phyloP scores from a whole-genome alignment of 2,329 filamentous ascomycete genomes.

The Thelonectria discophora region DNA sequence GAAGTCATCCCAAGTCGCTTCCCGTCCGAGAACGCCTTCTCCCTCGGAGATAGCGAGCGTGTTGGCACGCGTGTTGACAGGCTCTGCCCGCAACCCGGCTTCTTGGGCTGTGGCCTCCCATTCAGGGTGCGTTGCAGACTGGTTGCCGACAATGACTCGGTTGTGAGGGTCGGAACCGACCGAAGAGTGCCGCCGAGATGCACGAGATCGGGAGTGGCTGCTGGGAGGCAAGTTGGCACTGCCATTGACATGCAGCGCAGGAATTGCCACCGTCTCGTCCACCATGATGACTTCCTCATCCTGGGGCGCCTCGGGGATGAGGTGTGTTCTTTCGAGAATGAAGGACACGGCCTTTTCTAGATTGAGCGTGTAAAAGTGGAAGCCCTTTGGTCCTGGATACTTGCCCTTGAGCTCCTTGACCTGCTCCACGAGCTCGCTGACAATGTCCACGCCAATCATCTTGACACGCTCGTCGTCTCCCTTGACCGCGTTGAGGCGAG shows the following conservation, averaged over 20 bases:
- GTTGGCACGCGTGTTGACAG: slow-evolving; percentile 80
- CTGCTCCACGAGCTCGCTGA: slow-evolving; percentile 83
- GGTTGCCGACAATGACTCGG: slow-evolving; percentile 80
- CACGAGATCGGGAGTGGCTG: slow-evolving; percentile 47
- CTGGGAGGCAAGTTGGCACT: slow-evolving; percentile 43
- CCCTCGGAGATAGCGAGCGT: slow-evolving; percentile 95
- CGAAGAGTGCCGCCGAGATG: slow-evolving; percentile 74
- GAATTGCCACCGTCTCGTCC: slow-evolving; percentile 46
- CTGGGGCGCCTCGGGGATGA: slow-evolving; percentile 75
- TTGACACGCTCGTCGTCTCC: slow-evolving; percentile 85
- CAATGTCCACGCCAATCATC: slow-evolving; percentile 79
- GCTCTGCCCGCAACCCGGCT: slow-evolving; percentile 77
- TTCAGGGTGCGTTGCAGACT: slow-evolving; percentile 65
- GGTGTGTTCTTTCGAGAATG: slow-evolving; percentile 83
- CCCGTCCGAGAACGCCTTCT: slow-evolving; percentile 85
- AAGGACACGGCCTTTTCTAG: slow-evolving; percentile 95
- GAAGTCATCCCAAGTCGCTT: slow-evolving; percentile 99
- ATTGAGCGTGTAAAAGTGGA: slow-evolving; percentile 98
- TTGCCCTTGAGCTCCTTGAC: slow-evolving; percentile 72
- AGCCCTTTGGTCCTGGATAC: slow-evolving; percentile 73
- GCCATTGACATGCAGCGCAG: slow-evolving; percentile 60
- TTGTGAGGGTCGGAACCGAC: slow-evolving; percentile 88
- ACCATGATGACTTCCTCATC: slow-evolving; percentile 60
- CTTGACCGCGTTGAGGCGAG: slow-evolving; percentile 75
- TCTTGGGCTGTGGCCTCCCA: slow-evolving; percentile 80